phyloP scores from a whole-genome alignment of 306 rosid genomes.

The Argentina anserina region DNA sequence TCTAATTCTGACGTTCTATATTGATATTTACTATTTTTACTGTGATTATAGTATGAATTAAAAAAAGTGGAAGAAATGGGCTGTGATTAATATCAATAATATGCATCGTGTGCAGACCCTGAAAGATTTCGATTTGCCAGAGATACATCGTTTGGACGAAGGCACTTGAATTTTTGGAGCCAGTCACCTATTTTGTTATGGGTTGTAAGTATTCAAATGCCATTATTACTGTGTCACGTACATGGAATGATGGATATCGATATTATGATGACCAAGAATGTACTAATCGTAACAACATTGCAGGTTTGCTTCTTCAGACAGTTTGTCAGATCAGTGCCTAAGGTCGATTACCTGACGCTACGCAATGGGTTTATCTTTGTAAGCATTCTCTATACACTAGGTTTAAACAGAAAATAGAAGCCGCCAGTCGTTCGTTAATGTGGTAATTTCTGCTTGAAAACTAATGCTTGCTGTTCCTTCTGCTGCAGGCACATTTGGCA shows the following conservation, averaged over 20 bases:
- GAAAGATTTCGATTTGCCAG: conserved; percentile 78
- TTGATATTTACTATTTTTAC: not conserved
- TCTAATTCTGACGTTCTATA: not conserved
- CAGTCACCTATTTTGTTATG: conserved; percentile 51
- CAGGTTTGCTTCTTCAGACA: conserved; percentile 79
- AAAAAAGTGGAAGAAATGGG: not conserved
- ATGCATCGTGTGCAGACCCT: conserved; percentile 52
- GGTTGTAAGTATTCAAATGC: conserved; percentile 52
- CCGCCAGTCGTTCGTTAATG: not conserved
- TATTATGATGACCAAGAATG: not conserved
- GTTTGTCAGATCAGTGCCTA: conserved; percentile 74
- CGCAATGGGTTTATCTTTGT: conserved; percentile 85
- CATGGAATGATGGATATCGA: not conserved
- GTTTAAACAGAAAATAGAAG: not conserved
- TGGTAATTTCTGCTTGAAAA: not conserved
- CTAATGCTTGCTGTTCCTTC: not conserved
- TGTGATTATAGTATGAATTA: not conserved
- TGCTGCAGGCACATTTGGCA: conserved; percentile 79
- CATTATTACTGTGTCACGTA: not conserved
- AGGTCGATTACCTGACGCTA: conserved; percentile 78
- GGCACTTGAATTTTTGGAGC: conserved; percentile 80
- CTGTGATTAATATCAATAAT: not conserved
- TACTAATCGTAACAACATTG: not conserved
- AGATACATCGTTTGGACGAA: conserved; percentile 83
- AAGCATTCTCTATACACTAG: conserved; percentile 3